Conservation (phyloP, 306 rosid genomes). For the Pyrus communis region DNA sequence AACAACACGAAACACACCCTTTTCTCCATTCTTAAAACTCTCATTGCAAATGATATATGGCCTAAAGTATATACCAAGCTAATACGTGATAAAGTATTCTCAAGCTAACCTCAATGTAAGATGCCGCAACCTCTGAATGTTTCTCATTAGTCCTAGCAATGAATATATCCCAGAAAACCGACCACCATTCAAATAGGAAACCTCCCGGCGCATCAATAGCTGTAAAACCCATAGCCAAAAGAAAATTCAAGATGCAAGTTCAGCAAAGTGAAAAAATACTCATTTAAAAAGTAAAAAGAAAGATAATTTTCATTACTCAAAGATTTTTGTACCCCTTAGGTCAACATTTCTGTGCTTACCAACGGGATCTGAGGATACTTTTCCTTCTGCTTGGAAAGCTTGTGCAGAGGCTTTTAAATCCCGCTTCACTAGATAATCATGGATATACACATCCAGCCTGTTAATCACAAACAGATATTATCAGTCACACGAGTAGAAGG, state of each 20-base stretch:
- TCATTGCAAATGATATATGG: conserved; percentile 11
- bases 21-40: background rate
- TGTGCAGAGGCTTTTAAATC: conserved; percentile 97
- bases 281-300: background rate
- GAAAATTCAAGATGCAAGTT: background rate
- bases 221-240: conserved; percentile 26
- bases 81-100: background rate
- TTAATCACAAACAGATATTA: conserved; percentile 12
- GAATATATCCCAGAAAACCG: conserved; percentile 99
- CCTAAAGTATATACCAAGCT: background rate
- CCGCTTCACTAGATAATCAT: conserved; percentile 90
- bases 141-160: conserved; percentile 99
- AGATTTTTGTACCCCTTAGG: background rate
- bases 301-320: background rate
- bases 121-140: conserved; percentile 97
- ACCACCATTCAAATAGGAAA: conserved; percentile 99
- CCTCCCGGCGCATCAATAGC: conserved; percentile 99
- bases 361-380: conserved; percentile 98
- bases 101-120: conserved; percentile 87
- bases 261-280: background rate
- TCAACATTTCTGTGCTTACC: conserved; percentile 48
- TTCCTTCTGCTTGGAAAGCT: conserved; percentile 96
- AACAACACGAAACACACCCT: background rate
- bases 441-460: conserved; percentile 98
- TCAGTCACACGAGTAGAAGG: conserved; percentile 3